Base-by-base conservation (phyloP, 441 rosid species). In the Omphalea diandra region DNA sequence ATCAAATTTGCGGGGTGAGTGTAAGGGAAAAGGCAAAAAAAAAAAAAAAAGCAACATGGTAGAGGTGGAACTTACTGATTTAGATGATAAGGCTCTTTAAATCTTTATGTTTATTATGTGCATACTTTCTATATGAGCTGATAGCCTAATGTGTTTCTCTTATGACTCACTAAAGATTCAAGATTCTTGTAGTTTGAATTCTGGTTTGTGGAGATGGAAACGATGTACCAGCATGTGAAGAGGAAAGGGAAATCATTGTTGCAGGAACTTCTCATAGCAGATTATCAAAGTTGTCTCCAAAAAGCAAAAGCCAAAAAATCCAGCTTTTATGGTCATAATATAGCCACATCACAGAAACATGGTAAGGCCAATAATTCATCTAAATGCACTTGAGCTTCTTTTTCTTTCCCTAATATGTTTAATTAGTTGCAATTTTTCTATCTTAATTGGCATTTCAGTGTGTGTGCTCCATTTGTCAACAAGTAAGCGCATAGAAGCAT, bases 221-320 rank as follows among this genome's bases (percentile, higher is more conserved):
- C 2, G 60, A 29, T 2, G 0, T 11, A 10, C 11, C 36, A n/a
- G 20, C 17, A 10, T 27, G 18, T 8, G 2, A 5, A 26, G 40
- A 22, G 7, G 56, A 52, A 57, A 40, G 18, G 14, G 17, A 22
- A 24, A 20, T 36, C 29, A 40, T 40, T 22, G 66, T 62, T 38
- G 3, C 29, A 24, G n/a, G 12, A 8, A 33, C 9, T 9, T 62
- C 41, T 41, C 33, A 10, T 62, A 15, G 8, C n/a, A 32, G 15
- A 10, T 35, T 15, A 32, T 31, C 40, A 0, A 31, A 31, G 20
- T 57, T 62, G 49, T n/a, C 52, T 0, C 43, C 20, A 6, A 31
- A 40, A 41, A 57, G 72, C 31, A 58, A 56, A 60, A 70, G 73
- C n/a, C 73, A 3, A 49, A 47, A 50, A 35, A 59, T 36, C 66